Evolutionary conservation across 352 stramenopile species (phyloP).

Genomic region (Halophytophthora polymorphica): DNA sequence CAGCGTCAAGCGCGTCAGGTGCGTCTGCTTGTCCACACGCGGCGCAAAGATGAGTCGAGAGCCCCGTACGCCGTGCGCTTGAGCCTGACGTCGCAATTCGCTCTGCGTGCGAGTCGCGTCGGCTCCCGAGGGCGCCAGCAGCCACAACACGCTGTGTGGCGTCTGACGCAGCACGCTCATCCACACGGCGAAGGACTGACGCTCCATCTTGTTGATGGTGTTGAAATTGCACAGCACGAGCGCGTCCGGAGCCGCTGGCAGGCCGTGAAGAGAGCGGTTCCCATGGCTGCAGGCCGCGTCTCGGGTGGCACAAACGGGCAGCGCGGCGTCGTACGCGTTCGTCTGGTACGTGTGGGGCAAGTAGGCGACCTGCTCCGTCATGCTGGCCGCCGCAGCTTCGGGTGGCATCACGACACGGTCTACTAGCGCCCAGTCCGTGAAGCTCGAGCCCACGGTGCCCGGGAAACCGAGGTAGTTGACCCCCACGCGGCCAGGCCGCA

Average conservation of each 20-base stretch:
- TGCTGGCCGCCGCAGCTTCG: slow-evolving; percentile 32
- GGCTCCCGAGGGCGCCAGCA: slow-evolving; percentile 47
- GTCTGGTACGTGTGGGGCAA: slow-evolving; percentile 89
- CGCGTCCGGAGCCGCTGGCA: slow-evolving; percentile 19
- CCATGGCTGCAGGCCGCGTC: slow-evolving; percentile 14
- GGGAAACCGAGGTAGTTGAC: slow-evolving; percentile 92
- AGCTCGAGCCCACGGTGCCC: slow-evolving; percentile 75
- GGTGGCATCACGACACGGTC: slow-evolving; percentile 67
- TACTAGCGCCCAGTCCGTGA: slow-evolving; percentile 78
- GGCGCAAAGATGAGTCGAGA: slow-evolving; percentile 68
- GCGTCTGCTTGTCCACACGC: slow-evolving; percentile 52
- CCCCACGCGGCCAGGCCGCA: slow-evolving; percentile 56
- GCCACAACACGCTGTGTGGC: slow-evolving; percentile 82
- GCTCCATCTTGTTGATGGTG: slow-evolving; percentile 94
- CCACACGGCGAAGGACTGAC: slow-evolving; percentile 84
- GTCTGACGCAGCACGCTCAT: slow-evolving; percentile 86
- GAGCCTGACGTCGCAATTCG: slow-evolving; percentile 50
- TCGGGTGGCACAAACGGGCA: slow-evolving; percentile 21
- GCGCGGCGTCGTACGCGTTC: slow-evolving; percentile 74
- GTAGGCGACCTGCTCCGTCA: slow-evolving; percentile 88
- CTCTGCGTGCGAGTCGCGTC: slow-evolving; percentile 16
- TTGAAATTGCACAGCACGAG: slow-evolving; percentile 92
- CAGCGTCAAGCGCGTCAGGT: slow-evolving; percentile 75
- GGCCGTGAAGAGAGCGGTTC: slow-evolving; percentile 19
- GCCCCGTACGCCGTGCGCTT: slow-evolving; percentile 55